phyloP scores from a whole-genome alignment of 2,329 filamentous ascomycete species.

The Helotiales sp. region DNA sequence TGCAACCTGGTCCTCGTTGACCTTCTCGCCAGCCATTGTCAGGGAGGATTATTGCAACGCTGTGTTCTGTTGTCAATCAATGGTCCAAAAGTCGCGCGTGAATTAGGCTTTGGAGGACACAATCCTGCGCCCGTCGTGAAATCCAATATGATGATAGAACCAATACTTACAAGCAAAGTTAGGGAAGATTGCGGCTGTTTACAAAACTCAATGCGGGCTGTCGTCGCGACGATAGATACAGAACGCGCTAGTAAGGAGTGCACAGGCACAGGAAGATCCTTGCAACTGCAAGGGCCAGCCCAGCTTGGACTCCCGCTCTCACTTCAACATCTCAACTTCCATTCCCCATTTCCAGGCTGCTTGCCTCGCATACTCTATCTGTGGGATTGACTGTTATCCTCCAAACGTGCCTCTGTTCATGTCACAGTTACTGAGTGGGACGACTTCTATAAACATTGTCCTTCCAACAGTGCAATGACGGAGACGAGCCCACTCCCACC shows the following conservation, averaged over 20 bases:
- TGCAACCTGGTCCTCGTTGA: constrained; percentile 58
- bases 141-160: neutral
- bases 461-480: neutral
- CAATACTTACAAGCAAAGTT: constrained; percentile 5
- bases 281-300: neutral
- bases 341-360: neutral
- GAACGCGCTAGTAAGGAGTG: constrained; percentile 12
- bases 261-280: no score
- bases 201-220: constrained; percentile 10
- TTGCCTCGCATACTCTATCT: no score
- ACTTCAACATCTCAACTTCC: neutral
- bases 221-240: constrained; percentile 4
- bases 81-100: neutral
- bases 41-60: constrained; percentile 1
- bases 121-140: neutral
- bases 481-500: constrained; percentile 18
- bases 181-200: constrained; percentile 8
- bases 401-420: no score
- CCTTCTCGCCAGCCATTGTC: constrained; percentile 51
- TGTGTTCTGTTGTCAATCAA: constrained; percentile 1
- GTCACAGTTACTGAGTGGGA: neutral
- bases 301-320: neutral
- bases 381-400: no score
- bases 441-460: neutral
- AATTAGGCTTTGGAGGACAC: no score